A percentile compares a stretch with the other conserved stretches of the same genome.
phyloP scores from a whole-genome alignment of 2,329 filamentous ascomycete species.

The Calonectria hongkongensis region DNA sequence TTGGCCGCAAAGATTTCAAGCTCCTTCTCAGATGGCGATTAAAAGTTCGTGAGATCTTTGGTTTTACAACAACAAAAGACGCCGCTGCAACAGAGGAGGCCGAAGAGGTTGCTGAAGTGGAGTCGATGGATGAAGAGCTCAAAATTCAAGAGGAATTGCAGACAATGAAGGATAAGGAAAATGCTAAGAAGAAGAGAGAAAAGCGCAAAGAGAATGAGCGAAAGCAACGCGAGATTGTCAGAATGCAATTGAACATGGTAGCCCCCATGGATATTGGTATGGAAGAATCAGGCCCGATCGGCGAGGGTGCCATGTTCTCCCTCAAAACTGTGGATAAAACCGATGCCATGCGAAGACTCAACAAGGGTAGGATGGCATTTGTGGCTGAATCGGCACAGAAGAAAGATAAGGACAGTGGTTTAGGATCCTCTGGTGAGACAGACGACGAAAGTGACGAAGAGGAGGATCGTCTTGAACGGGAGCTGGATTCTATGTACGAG shows the following conservation, averaged over 20 bases:
- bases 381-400: conserved; percentile 72
- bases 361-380: conserved; percentile 85
- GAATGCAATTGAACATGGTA: conserved; percentile 98
- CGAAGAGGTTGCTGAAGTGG: conserved; percentile 87
- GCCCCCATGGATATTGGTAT: conserved; percentile 96
- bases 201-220: conserved; percentile 92
- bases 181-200: conserved; percentile 86
- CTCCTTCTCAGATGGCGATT: conserved; percentile 91
- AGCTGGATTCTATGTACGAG: conserved; percentile 92
- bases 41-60: conserved; percentile 92
- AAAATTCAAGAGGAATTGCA: conserved; percentile 92
- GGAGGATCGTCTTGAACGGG: conserved; percentile 86
- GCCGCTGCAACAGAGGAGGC: conserved; percentile 65
- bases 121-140: conserved; percentile 95
- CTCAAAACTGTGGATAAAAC: conserved; percentile 88
- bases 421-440: conserved; percentile 71
- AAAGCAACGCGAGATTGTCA: conserved; percentile 95
- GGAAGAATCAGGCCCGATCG: conserved; percentile 86
- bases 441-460: conserved; percentile 84
- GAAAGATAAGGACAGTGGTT: conserved; percentile 77
- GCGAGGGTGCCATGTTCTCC: conserved; percentile 89
- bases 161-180: conserved; percentile 86
- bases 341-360: conserved; percentile 76
- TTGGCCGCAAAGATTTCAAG: conserved; percentile 97
- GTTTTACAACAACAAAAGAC: conserved; percentile 86